phyloP scores from a whole-genome alignment of 2,329 filamentous ascomycete genomes.

The Hirsutella thompsonii region DNA sequence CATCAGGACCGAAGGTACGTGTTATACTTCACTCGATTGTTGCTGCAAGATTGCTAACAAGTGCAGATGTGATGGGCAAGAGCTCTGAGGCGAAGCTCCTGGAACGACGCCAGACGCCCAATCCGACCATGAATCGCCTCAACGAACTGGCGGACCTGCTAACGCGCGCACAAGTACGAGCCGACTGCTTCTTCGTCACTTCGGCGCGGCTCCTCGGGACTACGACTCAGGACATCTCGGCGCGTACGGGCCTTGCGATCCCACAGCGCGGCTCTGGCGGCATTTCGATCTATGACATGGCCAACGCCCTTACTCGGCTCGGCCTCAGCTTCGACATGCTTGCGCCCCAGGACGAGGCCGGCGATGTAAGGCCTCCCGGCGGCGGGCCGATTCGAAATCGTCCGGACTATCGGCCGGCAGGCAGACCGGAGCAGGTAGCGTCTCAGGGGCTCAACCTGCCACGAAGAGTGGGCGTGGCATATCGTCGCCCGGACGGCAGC shows the following conservation, averaged over 20 bases:
- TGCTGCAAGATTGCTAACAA: not conserved
- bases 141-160: not conserved
- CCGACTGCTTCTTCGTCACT: slow-evolving; percentile 1
- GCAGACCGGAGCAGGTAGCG: not conserved
- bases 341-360: not conserved
- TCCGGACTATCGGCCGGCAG: not conserved
- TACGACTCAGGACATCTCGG: not conserved
- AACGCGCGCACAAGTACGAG: not conserved
- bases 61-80: not conserved
- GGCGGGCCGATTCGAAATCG: too few relatives aligned
- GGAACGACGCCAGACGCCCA: not conserved
- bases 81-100: not conserved
- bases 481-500: not conserved
- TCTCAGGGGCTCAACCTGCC: not conserved
- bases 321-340: not conserved
- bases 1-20: not conserved
- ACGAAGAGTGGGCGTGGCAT: not conserved
- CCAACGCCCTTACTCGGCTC: not conserved
- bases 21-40: not conserved
- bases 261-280: too few relatives aligned
- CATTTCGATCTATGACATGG: not conserved
- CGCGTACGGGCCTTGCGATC: not conserved
- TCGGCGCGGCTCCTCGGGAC: not conserved
- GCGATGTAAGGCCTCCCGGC: not conserved
- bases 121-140: not conserved